Percentiles rank a stretch among this genome's conserved stretches.
Conservation (phyloP, 2,329 filamentous ascomycete genomes). For the Waltergamsia citrina region DNA sequence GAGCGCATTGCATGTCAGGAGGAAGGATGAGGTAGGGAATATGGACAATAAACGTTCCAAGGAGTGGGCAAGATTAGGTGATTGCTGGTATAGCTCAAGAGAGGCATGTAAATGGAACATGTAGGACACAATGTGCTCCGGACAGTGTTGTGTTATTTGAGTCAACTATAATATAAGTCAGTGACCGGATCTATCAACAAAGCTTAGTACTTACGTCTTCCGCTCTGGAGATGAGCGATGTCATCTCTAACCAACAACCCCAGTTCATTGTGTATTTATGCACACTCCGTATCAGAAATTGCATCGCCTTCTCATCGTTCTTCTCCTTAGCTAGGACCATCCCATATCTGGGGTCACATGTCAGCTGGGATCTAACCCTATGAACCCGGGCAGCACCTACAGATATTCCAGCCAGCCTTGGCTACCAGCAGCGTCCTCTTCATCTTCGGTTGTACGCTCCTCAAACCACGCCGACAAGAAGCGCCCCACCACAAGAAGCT, state of each 20-base stretch:
- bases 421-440: conserved; percentile 50
- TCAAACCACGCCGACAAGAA: conserved; percentile 76
- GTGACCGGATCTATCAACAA: neutral
- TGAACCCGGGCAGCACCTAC: no score
- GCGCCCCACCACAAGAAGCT: conserved; percentile 65
- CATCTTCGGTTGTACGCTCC: conserved; percentile 48
- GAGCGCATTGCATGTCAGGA: conserved; percentile 82
- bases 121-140: conserved; percentile 84
- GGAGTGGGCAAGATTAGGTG: conserved; percentile 61
- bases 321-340: conserved; percentile 85
- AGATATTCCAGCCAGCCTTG: conserved; percentile 94
- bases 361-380: neutral
- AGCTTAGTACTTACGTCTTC: conserved; percentile 60
- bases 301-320: conserved; percentile 75
- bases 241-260: conserved; percentile 93
- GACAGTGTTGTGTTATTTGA: conserved; percentile 61
- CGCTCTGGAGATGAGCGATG: conserved; percentile 64
- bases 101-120: conserved; percentile 90
- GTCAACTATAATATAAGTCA: conserved; percentile 47
- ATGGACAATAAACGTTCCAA: conserved; percentile 71
- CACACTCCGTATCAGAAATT: conserved; percentile 81
- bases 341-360: conserved; percentile 52
- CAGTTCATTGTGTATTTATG: conserved; percentile 91
- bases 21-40: conserved; percentile 81
- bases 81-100: conserved; percentile 85